Conservation (phyloP, 805 yeast species). For the Ogataea paraovalis region DNA sequence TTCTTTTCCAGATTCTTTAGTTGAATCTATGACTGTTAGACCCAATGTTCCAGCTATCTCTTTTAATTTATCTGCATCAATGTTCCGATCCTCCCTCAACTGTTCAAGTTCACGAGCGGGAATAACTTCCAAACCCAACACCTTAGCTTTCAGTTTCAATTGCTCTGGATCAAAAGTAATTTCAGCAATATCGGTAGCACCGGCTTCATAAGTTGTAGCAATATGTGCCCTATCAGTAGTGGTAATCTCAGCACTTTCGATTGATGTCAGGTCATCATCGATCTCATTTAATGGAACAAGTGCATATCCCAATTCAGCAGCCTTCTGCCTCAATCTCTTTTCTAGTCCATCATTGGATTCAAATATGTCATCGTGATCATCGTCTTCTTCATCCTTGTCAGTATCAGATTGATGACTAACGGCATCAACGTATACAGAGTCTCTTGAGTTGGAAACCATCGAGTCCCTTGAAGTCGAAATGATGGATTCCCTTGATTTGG, state of each 20-base stretch:
- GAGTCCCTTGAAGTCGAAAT: slow-evolving; percentile 2
- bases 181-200: slow-evolving; percentile 2
- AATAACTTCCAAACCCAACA: slow-evolving; percentile 18
- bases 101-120: slow-evolving; percentile 10
- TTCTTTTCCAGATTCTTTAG: not conserved
- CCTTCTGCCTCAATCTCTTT: slow-evolving; percentile 31
- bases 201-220: slow-evolving; percentile 1
- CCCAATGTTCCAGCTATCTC: slow-evolving; percentile 23
- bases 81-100: slow-evolving; percentile 6
- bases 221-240: slow-evolving; percentile 5
- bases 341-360: slow-evolving; percentile 22
- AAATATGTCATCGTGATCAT: slow-evolving; percentile 6
- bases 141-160: slow-evolving; percentile 14
- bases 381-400: slow-evolving; percentile 11
- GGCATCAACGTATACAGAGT: slow-evolving; percentile 18
- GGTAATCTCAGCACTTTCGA: slow-evolving; percentile 18
- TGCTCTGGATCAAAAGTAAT: slow-evolving; percentile 4
- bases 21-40: slow-evolving; percentile 10
- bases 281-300: slow-evolving; percentile 29
- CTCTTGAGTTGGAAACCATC: slow-evolving; percentile 2
- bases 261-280: slow-evolving; percentile 21
- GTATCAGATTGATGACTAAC: slow-evolving; percentile 14
- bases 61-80: slow-evolving; percentile 9
- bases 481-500: slow-evolving; percentile 1
- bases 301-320: slow-evolving; percentile 32